phyloP scores from a whole-genome alignment of 1,284 basidiomycete species.

The Malassezia caprae region DNA sequence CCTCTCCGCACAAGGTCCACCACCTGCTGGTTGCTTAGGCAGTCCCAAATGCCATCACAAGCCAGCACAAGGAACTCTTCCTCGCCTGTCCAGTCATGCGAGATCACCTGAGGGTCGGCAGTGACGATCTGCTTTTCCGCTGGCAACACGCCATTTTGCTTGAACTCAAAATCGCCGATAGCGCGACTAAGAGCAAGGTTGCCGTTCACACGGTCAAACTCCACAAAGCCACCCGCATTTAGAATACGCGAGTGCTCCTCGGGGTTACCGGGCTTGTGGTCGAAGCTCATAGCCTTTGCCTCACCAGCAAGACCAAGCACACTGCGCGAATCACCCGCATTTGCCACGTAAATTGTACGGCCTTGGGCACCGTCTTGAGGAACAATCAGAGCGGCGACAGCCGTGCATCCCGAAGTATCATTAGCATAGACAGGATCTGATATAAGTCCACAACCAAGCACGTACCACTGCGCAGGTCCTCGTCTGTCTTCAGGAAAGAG shows the following conservation, averaged over 20 bases:
- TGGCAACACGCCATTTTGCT: constrained; percentile 71
- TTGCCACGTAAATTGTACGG: constrained; percentile 55
- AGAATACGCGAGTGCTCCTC: constrained; percentile 78
- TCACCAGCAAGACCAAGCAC: constrained; percentile 78
- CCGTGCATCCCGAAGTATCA: constrained; percentile 94
- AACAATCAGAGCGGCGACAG: constrained; percentile 62
- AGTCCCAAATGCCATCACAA: constrained; percentile 99
- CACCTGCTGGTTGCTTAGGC: constrained; percentile 82
- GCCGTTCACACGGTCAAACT: constrained; percentile 94
- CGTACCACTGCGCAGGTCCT: constrained; percentile 74
- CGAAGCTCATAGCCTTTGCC: constrained; percentile 77
- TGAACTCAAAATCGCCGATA: constrained; percentile 97
- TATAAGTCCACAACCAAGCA: background rate
- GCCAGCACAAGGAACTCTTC: constrained; percentile 94
- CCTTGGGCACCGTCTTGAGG: constrained; percentile 17
- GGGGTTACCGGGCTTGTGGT: constrained; percentile 86
- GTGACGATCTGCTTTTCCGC: constrained; percentile 93
- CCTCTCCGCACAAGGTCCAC: constrained; percentile 78
- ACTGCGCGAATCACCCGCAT: constrained; percentile 90
- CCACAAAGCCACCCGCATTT: constrained; percentile 90
- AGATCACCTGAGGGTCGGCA: constrained; percentile 78
- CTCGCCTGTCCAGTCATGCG: constrained; percentile 65
- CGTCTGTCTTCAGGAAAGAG: constrained; percentile 86
- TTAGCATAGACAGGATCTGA: constrained; percentile 72
- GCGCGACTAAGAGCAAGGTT: constrained; percentile 92